phyloP scores from a whole-genome alignment of 2,329 filamentous ascomycete genomes.

The Aspergillus fructus region DNA sequence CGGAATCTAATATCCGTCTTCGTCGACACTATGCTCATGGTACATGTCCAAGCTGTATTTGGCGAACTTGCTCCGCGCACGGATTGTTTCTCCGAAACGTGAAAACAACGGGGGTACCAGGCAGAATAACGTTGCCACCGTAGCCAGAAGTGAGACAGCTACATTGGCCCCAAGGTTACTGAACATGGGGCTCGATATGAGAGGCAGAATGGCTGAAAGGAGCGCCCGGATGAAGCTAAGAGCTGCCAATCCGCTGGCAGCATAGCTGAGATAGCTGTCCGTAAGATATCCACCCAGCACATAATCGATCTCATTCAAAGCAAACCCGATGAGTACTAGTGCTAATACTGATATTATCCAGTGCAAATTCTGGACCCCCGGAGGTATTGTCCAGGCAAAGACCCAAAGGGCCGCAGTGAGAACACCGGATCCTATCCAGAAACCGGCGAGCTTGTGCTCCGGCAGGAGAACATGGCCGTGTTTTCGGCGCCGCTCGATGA shows the following conservation, averaged over 20 bases:
- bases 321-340: conserved; percentile 46
- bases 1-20: conserved; percentile 20
- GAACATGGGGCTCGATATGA: conserved; percentile 43
- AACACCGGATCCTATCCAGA: conserved; percentile 45
- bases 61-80: conserved; percentile 36
- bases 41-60: conserved; percentile 30
- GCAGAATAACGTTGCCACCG: conserved; percentile 41
- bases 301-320: conserved; percentile 46
- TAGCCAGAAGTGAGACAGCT: conserved; percentile 39
- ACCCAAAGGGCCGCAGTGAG: conserved; percentile 47
- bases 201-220: conserved; percentile 38
- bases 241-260: conserved; percentile 44
- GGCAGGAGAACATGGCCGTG: conserved; percentile 29
- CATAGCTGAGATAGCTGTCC: conserved; percentile 46
- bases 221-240: conserved; percentile 40
- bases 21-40: conserved; percentile 26
- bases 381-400: conserved; percentile 50
- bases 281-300: conserved; percentile 44
- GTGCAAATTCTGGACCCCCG: conserved; percentile 29
- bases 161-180: conserved; percentile 35
- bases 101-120: conserved; percentile 33
- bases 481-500: conserved; percentile 27
- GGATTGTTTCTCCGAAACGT: conserved; percentile 32
- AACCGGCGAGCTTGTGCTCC: conserved; percentile 51
- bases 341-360: conserved; percentile 42